Base-by-base conservation (phyloP, 768 basidiomycete species). In the Suillus fuscotomentosus region DNA sequence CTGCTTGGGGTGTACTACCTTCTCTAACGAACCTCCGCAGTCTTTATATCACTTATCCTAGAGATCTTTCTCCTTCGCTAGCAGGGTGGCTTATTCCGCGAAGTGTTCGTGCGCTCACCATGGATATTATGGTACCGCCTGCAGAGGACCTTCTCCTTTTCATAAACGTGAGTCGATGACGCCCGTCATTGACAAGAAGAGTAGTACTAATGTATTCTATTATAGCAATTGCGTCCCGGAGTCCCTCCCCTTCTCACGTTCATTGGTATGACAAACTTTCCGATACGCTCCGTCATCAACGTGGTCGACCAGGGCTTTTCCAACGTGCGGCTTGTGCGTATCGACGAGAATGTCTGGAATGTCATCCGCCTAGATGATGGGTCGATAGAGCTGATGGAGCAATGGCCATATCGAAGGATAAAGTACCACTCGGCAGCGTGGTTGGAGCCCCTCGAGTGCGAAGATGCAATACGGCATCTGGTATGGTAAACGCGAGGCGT, bases 1-100 rank as follows among this genome's bases (percentile, higher is more conserved):
- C 86, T 1, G 80, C 86, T 8, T 91, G 88, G 89, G 89, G 89
- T 11, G 85, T 90, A 9, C 77, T 92, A 11, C 89, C 89, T 0
- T 82, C 82, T 6, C 73, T 92, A 31, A 73, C 76, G 20, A 78
- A 78, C 14, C 72, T 92, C 60, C 81, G 75, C n/a, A 81, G 80
- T 45, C 71, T 91, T 62, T 81, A 79, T 60, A 88, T 90, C 61
- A 85, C 84, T 5, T 84, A 90, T 69, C 89, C 90, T 2, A 76
- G 78, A 65, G 89, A 90, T 71, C 73, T 91, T 45, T 81, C 86
- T 1, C 81, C 88, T 0, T 83, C 86, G 2, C 75, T 91, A 22
- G 88, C 88, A 9, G 81, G 85, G 54, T 90, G 89, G 88, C 76
- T 91, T 36, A 82, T 92, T 41, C 89, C 89, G 9, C 72, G 85